Percentiles rank a stretch among this genome's conserved stretches.
Evolutionary conservation across 2,329 filamentous ascomycete species (phyloP).

Genomic region (Cercospora sesami): DNA sequence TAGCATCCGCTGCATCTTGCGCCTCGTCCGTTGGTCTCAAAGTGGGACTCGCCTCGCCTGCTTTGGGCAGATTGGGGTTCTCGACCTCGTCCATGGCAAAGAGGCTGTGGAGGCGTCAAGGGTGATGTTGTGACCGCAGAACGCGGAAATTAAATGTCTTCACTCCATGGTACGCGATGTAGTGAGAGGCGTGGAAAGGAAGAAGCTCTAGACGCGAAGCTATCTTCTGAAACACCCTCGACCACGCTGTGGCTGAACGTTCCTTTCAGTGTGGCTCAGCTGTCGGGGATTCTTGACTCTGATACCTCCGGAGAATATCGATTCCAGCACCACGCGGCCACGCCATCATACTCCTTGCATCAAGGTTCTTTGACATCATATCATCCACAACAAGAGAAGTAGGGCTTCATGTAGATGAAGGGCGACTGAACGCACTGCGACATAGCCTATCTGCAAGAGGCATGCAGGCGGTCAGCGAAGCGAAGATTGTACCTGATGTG

Average conservation of each 20-base stretch:
- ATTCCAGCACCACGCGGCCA: not conserved
- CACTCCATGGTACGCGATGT: constrained; percentile 1
- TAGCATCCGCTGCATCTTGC: constrained; percentile 20
- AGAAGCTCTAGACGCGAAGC: not conserved
- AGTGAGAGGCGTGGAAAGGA: not conserved
- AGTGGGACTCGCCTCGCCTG: constrained; percentile 38
- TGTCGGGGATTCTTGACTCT: not conserved
- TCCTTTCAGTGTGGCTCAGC: not conserved
- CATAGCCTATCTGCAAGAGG: not conserved
- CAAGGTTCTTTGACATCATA: not conserved
- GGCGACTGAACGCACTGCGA: not conserved
- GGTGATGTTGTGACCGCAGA: not conserved
- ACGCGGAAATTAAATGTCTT: not conserved
- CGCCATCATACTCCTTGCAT: not conserved
- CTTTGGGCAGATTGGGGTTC: constrained; percentile 39
- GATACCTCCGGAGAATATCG: not conserved
- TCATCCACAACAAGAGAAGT: not conserved
- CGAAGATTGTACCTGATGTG: not conserved
- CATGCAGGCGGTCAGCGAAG: not conserved
- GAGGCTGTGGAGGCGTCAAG: not conserved
- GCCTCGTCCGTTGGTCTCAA: constrained; percentile 32
- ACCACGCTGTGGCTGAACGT: not conserved
- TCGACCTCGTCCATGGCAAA: constrained; percentile 42
- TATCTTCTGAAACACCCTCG: constrained; percentile 1
- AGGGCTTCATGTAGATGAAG: not conserved